phyloP scores from a whole-genome alignment of 805 yeast species.

The Candida parachauliodes region DNA sequence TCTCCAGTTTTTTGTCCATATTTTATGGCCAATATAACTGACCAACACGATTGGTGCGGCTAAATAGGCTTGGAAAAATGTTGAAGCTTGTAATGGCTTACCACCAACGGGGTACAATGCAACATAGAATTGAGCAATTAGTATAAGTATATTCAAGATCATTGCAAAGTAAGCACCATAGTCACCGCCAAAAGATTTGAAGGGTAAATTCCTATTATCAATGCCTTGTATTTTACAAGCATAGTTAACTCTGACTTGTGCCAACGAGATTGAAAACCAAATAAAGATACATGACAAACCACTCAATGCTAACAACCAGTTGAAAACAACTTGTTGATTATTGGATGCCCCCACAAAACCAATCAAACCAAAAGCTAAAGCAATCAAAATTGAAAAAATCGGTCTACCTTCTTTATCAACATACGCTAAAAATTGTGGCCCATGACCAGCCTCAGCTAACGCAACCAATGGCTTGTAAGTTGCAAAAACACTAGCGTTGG shows the following conservation, averaged over 20 bases:
- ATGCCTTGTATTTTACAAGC: constrained; percentile 59
- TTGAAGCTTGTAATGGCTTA: constrained; percentile 33
- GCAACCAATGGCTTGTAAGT: constrained; percentile 64
- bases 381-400: constrained; percentile 27
- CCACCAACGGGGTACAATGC: constrained; percentile 38
- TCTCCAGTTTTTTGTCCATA: constrained; percentile 24
- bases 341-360: constrained; percentile 29
- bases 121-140: constrained; percentile 27
- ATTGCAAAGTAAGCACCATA: constrained; percentile 20
- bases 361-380: constrained; percentile 28
- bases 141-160: constrained; percentile 18
- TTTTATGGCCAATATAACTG: constrained; percentile 34
- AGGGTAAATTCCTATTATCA: constrained; percentile 61
- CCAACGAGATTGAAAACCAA: constrained; percentile 35
- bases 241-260: constrained; percentile 46
- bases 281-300: constrained; percentile 38
- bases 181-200: constrained; percentile 62
- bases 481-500: constrained; percentile 67
- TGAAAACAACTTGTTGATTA: constrained; percentile 25
- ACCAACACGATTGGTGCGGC: constrained; percentile 39
- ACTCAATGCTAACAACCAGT: constrained; percentile 36
- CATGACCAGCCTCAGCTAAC: constrained; percentile 63
- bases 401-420: constrained; percentile 38
- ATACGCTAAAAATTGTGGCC: constrained; percentile 42
- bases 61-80: constrained; percentile 50